These are phyloP conservation scores for Lentinus polychrous DNA, from an alignment of 1,284 basidiomycete species.

Conservation along the genomic window DNA sequence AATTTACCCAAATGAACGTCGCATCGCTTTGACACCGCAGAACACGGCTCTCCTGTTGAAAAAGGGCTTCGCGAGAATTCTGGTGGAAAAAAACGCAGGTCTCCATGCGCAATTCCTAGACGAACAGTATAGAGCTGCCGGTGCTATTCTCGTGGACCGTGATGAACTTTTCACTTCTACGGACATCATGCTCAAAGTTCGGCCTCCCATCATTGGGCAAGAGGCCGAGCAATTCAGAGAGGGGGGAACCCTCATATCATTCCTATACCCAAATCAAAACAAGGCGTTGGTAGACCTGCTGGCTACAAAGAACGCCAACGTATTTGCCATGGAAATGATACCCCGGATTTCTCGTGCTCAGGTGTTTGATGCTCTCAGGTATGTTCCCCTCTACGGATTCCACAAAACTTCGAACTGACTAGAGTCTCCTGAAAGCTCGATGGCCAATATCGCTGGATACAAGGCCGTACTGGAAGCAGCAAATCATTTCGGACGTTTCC, in stretches of 20 bases:
- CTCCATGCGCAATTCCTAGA: slow-evolving; percentile 70
- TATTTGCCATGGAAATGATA: slow-evolving; percentile 82
- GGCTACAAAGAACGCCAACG: slow-evolving; percentile 55
- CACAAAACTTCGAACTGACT: not conserved
- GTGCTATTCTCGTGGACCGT: slow-evolving; percentile 63
- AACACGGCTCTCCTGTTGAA: slow-evolving; percentile 69
- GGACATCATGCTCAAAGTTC: slow-evolving; percentile 79
- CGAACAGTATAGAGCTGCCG: slow-evolving; percentile 71
- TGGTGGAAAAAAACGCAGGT: slow-evolving; percentile 71
- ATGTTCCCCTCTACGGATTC: slow-evolving; percentile 7
- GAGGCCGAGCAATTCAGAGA: slow-evolving; percentile 57
- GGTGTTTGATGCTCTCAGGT: slow-evolving; percentile 81
- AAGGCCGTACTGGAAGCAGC: slow-evolving; percentile 84
- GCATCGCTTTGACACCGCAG: slow-evolving; percentile 74
- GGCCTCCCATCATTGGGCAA: slow-evolving; percentile 57
- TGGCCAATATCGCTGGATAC: slow-evolving; percentile 85
- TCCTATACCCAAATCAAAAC: slow-evolving; percentile 79
- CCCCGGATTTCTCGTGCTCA: slow-evolving; percentile 83
- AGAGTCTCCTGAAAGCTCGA: slow-evolving; percentile 47
- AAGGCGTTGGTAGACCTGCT: slow-evolving; percentile 63
- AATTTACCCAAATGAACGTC: slow-evolving; percentile 66
- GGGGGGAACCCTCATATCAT: slow-evolving; percentile 76
- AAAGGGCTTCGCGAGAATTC: slow-evolving; percentile 69
- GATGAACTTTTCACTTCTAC: slow-evolving; percentile 56
- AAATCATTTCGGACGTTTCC: slow-evolving; percentile 79